A percentile compares a stretch with the other conserved stretches of the same genome.
Evolutionary conservation across 2,329 filamentous ascomycete species (phyloP).

Genomic region (Arthrobotrys entomopaga): DNA sequence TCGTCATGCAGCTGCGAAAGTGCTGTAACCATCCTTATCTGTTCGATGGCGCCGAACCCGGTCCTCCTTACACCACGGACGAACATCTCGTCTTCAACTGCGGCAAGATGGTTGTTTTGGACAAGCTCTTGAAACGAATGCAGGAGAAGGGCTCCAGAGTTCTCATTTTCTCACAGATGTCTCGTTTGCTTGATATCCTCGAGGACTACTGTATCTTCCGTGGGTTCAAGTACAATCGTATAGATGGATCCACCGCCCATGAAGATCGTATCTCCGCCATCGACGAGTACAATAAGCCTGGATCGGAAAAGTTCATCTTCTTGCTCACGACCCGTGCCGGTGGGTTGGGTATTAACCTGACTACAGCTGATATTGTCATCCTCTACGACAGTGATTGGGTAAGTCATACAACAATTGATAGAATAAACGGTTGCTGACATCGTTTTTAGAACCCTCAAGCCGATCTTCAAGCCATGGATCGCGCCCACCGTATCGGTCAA

Average conservation of each 20-base stretch:
- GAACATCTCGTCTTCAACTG: constrained; percentile 93
- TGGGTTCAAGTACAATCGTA: constrained; percentile 94
- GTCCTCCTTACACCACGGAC: constrained; percentile 96
- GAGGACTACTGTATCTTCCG: constrained; percentile 98
- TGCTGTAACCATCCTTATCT: constrained; percentile 99
- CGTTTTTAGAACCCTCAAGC: constrained; percentile 75
- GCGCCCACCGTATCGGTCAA: constrained; percentile 96
- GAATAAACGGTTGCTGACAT: neutral
- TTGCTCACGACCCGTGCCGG: constrained; percentile 93
- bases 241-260: constrained; percentile 94
- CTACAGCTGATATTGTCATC: constrained; percentile 91
- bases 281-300: constrained; percentile 96
- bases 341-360: constrained; percentile 96
- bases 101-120: constrained; percentile 96
- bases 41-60: constrained; percentile 96
- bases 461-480: constrained; percentile 98
- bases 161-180: constrained; percentile 99
- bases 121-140: constrained; percentile 86
- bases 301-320: constrained; percentile 96
- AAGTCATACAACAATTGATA: constrained; percentile 6
- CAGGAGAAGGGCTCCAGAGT: constrained; percentile 88
- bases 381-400: constrained; percentile 96
- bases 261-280: constrained; percentile 98
- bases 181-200: constrained; percentile 91
- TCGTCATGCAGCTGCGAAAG: constrained; percentile 98